Conservation (phyloP, 768 basidiomycete genomes). For the Auriculariales sp. region DNA sequence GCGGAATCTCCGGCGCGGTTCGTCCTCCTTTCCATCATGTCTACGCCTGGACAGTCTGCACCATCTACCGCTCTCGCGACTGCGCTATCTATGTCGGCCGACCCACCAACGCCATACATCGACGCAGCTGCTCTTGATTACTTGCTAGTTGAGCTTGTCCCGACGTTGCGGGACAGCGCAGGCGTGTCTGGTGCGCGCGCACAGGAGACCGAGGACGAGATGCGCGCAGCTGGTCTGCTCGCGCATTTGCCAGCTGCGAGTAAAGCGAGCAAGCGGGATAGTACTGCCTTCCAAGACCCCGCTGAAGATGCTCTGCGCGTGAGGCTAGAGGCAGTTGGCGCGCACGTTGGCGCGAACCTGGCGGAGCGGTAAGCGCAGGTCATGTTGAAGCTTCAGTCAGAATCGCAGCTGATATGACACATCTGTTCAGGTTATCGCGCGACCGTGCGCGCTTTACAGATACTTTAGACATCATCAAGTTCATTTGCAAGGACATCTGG, state of each 20-base stretch:
- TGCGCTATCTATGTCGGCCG: constrained; percentile 39
- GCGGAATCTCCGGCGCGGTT: too few relatives aligned
- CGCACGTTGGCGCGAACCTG: constrained; percentile 76
- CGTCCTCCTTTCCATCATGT: too few relatives aligned
- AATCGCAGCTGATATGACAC: background rate
- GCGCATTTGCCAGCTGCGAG: constrained; percentile 40
- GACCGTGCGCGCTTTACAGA: constrained; percentile 64
- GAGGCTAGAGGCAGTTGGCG: constrained; percentile 69
- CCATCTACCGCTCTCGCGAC: constrained; percentile 11
- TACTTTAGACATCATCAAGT: constrained; percentile 84
- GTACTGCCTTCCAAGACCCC: constrained; percentile 28
- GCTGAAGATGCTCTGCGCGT: constrained; percentile 59
- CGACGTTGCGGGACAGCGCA: constrained; percentile 60
- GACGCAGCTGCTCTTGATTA: constrained; percentile 70
- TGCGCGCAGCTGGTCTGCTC: constrained; percentile 65
- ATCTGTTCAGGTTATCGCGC: constrained; percentile 50
- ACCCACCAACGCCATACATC: constrained; percentile 45
- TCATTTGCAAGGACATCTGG: constrained; percentile 96
- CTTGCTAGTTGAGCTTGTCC: constrained; percentile 69
- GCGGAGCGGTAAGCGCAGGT: constrained; percentile 53
- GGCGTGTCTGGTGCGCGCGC: constrained; percentile 52
- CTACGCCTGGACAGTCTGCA: too few relatives aligned
- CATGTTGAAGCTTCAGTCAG: background rate
- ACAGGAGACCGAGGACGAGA: constrained; percentile 60
- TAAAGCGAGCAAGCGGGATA: constrained; percentile 18